Percentiles rank a stretch among this genome's conserved stretches.
phyloP scores from a whole-genome alignment of 2,329 filamentous ascomycete species.

The Karstenula rhodostoma region DNA sequence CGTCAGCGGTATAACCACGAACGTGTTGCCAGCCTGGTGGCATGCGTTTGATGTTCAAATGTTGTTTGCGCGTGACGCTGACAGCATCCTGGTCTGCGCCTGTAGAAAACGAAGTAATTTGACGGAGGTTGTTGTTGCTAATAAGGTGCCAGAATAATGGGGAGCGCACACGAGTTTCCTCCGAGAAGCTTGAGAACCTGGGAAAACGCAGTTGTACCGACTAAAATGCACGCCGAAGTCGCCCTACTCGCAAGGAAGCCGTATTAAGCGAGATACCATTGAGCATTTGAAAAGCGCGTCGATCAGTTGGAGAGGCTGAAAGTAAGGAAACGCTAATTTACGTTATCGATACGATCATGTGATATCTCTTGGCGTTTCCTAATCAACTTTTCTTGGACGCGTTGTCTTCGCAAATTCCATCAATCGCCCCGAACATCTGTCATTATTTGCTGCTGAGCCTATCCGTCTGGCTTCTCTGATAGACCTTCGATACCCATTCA shows the following conservation, averaged over 20 bases:
- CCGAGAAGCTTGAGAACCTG: neutral
- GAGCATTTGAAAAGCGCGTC: too few relatives aligned
- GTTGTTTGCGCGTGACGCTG: too few relatives aligned
- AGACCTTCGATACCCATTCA: neutral
- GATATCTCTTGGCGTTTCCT: conserved; percentile 5
- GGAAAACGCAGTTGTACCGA: neutral
- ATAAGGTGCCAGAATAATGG: neutral
- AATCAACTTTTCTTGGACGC: neutral
- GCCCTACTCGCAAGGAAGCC: neutral
- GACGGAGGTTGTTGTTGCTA: neutral
- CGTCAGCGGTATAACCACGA: too few relatives aligned
- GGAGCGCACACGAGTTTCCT: too few relatives aligned
- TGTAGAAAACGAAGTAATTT: neutral
- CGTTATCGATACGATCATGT: conserved; percentile 12
- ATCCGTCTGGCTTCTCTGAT: too few relatives aligned
- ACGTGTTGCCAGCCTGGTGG: too few relatives aligned
- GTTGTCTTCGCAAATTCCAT: neutral
- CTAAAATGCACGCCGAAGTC: neutral
- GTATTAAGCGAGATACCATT: too few relatives aligned
- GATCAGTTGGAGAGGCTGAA: too few relatives aligned
- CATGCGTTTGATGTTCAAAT: too few relatives aligned
- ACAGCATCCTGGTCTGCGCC: neutral
- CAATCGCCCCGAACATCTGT: neutral
- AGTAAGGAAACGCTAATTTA: neutral
- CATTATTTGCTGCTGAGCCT: neutral